These are phyloP conservation scores for Sporothrix mexicana DNA, from an alignment of 2,329 filamentous ascomycete genomes.

Conservation along the genomic window DNA sequence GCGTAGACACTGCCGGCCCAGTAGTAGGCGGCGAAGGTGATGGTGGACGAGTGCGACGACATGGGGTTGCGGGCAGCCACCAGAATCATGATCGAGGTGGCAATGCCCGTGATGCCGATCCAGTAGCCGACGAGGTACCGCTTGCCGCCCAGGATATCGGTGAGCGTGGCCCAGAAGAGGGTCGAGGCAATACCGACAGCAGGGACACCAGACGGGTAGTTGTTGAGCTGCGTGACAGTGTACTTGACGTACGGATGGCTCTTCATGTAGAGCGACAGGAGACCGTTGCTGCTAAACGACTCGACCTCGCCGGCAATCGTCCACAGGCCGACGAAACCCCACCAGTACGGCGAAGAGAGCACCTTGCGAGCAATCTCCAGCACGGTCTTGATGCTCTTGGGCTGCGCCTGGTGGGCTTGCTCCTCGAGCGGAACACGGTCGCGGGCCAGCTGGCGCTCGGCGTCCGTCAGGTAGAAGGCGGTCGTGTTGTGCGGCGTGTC, in stretches of 20 bases:
- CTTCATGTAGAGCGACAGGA: constrained; percentile 60
- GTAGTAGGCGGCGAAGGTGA: constrained; percentile 71
- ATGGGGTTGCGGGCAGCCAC: constrained; percentile 53
- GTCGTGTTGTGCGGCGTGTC: constrained; percentile 58
- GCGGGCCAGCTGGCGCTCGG: constrained; percentile 47
- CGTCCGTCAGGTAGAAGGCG: constrained; percentile 54
- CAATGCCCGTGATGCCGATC: constrained; percentile 68
- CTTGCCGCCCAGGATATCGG: constrained; percentile 67
- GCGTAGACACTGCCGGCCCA: constrained; percentile 74
- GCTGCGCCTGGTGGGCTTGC: constrained; percentile 46
- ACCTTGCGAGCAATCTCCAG: constrained; percentile 53
- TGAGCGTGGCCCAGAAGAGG: constrained; percentile 71
- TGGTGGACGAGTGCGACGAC: constrained; percentile 51
- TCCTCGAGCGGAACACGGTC: constrained; percentile 48
- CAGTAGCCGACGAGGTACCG: constrained; percentile 71
- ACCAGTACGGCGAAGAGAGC: constrained; percentile 67
- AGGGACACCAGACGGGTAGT: constrained; percentile 62
- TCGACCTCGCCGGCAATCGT: constrained; percentile 74
- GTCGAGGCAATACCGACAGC: constrained; percentile 65
- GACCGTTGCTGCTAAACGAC: constrained; percentile 69
- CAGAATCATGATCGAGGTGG: constrained; percentile 67
- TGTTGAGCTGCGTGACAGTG: constrained; percentile 58
- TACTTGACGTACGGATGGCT: constrained; percentile 53
- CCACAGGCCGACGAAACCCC: constrained; percentile 70
- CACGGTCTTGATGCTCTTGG: constrained; percentile 32